phyloP scores from a whole-genome alignment of 2,329 filamentous ascomycete species.

The Sporothrix pallida region DNA sequence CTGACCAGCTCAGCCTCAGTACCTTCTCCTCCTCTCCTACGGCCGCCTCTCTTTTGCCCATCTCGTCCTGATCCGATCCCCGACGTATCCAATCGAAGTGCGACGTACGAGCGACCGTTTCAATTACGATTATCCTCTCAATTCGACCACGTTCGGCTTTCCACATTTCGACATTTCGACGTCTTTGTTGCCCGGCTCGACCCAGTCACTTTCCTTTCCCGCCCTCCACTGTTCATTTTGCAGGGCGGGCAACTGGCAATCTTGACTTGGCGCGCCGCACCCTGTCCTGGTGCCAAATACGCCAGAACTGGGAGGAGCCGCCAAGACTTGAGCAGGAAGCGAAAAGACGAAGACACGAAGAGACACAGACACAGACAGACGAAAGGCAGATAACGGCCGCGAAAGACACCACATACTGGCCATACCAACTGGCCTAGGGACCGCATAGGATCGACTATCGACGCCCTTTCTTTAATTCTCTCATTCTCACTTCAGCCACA shows the following conservation, averaged over 20 bases:
- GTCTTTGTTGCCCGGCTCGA: background rate
- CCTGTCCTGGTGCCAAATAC: slow-evolving; percentile 21
- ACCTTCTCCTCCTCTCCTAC: background rate
- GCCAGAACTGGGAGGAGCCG: slow-evolving; percentile 21
- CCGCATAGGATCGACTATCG: background rate
- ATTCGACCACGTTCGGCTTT: background rate
- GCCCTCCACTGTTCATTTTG: slow-evolving; percentile 21
- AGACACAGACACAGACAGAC: background rate
- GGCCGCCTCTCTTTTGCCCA: background rate
- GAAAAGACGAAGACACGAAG: background rate
- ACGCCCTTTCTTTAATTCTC: background rate
- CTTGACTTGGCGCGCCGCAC: slow-evolving; percentile 19
- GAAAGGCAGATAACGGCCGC: background rate
- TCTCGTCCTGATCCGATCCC: background rate
- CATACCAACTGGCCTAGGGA: background rate
- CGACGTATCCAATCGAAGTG: background rate
- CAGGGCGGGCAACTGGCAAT: slow-evolving; percentile 6
- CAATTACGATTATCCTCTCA: background rate
- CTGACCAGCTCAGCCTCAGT: slow-evolving; percentile 34
- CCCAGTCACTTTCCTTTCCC: slow-evolving; percentile 4
- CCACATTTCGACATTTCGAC: background rate
- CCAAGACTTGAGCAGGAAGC: background rate
- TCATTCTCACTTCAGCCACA: background rate
- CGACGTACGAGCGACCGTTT: slow-evolving; percentile 13
- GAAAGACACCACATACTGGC: background rate